phyloP scores from a whole-genome alignment of 805 yeast genomes.

The Cyberlindnera veronae region DNA sequence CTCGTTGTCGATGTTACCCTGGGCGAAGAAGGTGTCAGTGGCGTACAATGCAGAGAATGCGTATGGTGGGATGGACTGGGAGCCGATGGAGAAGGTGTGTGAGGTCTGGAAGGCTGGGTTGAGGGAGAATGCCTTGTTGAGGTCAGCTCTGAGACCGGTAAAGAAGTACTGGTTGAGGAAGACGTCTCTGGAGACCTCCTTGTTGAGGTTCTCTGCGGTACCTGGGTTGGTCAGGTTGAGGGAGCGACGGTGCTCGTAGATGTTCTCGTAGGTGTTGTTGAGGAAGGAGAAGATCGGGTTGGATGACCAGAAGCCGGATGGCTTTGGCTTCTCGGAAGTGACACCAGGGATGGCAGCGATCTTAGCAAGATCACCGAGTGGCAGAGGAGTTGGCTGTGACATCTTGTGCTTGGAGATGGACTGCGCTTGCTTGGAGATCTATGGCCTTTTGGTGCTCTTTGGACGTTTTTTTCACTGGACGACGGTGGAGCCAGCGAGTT shows the following conservation, averaged over 20 bases:
- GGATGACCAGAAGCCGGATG: constrained; percentile 67
- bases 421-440: too few relatives aligned
- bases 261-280: constrained; percentile 68
- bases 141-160: constrained; percentile 95
- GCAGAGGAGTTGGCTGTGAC: constrained; percentile 40
- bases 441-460: not conserved
- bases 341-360: constrained; percentile 59
- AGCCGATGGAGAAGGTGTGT: constrained; percentile 88
- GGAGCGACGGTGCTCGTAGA: constrained; percentile 74
- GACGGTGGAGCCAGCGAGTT: too few relatives aligned
- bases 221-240: constrained; percentile 90
- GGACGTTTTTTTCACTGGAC: constrained; percentile 14
- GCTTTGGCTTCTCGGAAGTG: constrained; percentile 49
- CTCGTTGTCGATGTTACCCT: constrained; percentile 90
- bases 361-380: constrained; percentile 59
- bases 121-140: constrained; percentile 85
- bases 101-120: constrained; percentile 96
- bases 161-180: constrained; percentile 85
- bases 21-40: constrained; percentile 77
- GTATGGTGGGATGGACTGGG: constrained; percentile 81
- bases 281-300: constrained; percentile 80
- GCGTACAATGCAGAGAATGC: constrained; percentile 89
- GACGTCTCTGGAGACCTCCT: constrained; percentile 92
- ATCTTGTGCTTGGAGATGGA: constrained; percentile 15
- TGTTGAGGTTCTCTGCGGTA: constrained; percentile 86